Evolutionary conservation across 1,284 basidiomycete genomes (phyloP), one percentile per base, ranked within the genome.

Genomic region (Pascua guehoae): DNA sequence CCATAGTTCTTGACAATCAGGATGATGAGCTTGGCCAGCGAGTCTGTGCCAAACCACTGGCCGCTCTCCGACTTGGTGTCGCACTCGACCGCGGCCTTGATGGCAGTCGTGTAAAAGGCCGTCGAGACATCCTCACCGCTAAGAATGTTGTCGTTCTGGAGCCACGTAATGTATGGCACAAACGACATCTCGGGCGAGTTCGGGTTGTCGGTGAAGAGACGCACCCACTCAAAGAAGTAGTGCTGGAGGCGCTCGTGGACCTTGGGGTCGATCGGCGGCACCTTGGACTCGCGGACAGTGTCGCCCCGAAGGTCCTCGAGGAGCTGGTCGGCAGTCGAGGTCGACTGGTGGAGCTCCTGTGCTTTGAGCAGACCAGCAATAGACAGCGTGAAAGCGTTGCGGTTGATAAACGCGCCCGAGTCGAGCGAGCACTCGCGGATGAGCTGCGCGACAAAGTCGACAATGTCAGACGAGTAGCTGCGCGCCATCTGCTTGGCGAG

Each of bases 1-100:
- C 70, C 72, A 66, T 98, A 95, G 75, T 98, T 98, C 81, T 98
- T 98, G 85, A 98, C 94, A 81, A 99, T 96, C 74, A 97, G 91
- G 47, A 94, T 90, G 63, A 98, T 91, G 65, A 98, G 81, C 66
- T 92, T 86, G 47, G 94, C 92, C 81, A 98, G 88, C 10, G 96
- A 92, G 77, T 99, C 96, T 65, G 98, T 82, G 15, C 92, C 91
- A 72, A 91, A 90, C 16, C 89, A 85, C 49, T 85, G 86, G 59
- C 91, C 88, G 49, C 89, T 89, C 32, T 85, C 81, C 37, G 88
- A 84, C 78, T 94, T 93, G 74, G 88, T 83, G 79, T 97, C 98
- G 74, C 87, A 88, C 74, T 87, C 89, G 67, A 98, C 88, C 66
- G 92, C 92, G 38, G 92, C 87, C 77, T 98, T 94, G 60, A 93